Evolutionary conservation across 2,329 filamentous ascomycete species (phyloP), one percentile per base, ranked within the genome.

Genomic region (Trichoderma oligosporum): DNA sequence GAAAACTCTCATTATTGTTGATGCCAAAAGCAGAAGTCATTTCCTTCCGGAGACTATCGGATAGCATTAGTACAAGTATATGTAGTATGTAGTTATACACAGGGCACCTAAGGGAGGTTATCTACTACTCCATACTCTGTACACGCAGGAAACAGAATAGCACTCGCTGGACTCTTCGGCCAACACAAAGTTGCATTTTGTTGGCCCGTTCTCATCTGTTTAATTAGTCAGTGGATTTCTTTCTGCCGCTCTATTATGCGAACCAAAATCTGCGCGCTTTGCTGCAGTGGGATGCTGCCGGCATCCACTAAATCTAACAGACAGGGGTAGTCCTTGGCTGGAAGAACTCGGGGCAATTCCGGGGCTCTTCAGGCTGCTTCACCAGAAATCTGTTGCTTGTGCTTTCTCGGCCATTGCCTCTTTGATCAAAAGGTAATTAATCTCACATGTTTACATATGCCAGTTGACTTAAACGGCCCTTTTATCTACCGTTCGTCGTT

Each of bases 381-480:
- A 45, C 14, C 4, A 33, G 9, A n/a, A 46, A 14, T 46, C 8
- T n/a, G n/a, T 33, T 27, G 27, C 16, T 33, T 22, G 12, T 18
- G 35, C 18, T 11, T 41, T 42, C 24, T 41, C 38, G 47, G 55
- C 55, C 55, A 36, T 51, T 52, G 31, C 45, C 55, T 57, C 46
- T 51, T 45, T 52, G 24, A 56, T 48, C 45, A n/a, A 25, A 7
- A n/a, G n/a, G 27, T n/a, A 45, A 57, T 38, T 45, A 31, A 2
- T 38, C 55, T 52, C 22, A n/a, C n/a, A n/a, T n/a, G n/a, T n/a
- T n/a, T n/a, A n/a, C n/a, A n/a, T n/a, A n/a, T n/a, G n/a, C n/a
- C n/a, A n/a, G n/a, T 56, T 56, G 53, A 56, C 42, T 56, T 42
- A 47, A 39, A 56, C 53, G 53, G 38, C 11, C 31, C 45, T 42